These are phyloP conservation scores for Chlorella sp. DNA, from an alignment of 139 green algal species.

Conservation along the genomic window DNA sequence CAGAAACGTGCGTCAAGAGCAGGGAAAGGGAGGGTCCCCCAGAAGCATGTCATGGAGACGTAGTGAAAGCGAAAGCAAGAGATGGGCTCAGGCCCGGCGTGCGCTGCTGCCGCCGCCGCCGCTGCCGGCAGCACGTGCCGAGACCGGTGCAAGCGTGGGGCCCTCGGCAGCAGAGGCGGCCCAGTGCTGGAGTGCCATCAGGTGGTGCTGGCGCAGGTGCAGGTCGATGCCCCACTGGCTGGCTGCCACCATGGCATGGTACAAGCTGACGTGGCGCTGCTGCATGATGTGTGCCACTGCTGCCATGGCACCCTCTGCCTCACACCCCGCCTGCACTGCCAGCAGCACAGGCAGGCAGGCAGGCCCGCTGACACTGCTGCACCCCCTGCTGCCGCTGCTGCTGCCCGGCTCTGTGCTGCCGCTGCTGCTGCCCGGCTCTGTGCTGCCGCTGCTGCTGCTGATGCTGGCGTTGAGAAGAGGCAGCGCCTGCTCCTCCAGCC, in stretches of 20 bases:
- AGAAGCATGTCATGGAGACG: no score
- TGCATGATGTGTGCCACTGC: slow-evolving; percentile 40
- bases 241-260: slow-evolving; percentile 42
- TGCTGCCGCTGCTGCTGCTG: background rate
- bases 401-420: no score
- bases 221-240: slow-evolving; percentile 43
- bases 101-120: background rate
- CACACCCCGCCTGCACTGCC: slow-evolving; percentile 38
- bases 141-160: background rate
- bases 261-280: background rate
- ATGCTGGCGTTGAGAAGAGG: background rate
- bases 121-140: background rate
- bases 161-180: background rate
- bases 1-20: no score
- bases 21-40: no score
- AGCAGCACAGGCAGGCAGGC: slow-evolving; percentile 36
- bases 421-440: no score
- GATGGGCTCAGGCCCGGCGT: no score
- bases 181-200: slow-evolving; percentile 40
- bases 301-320: slow-evolving; percentile 36
- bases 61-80: no score
- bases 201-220: slow-evolving; percentile 20
- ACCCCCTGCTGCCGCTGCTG: background rate
- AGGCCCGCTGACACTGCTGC: background rate
- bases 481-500: background rate